phyloP scores from a whole-genome alignment of 139 green algal genomes.

The Chlorella sp. region DNA sequence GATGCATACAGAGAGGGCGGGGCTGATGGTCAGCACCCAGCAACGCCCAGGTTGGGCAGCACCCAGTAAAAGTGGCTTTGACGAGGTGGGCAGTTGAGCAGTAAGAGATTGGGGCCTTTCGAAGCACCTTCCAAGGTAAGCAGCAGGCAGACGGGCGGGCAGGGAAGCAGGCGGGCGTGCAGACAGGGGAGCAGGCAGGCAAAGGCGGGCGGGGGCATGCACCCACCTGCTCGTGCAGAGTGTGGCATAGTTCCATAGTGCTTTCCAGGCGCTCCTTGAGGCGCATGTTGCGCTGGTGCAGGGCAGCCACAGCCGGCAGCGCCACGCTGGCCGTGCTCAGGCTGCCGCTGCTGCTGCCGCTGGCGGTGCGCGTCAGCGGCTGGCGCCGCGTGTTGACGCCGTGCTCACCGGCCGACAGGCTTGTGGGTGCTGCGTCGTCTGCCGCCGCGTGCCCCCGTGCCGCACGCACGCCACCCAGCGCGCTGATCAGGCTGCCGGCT shows the following conservation, averaged over 20 bases:
- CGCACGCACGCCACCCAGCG: neutral
- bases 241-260: constrained; percentile 3
- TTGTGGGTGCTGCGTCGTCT: neutral
- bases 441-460: neutral
- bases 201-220: neutral
- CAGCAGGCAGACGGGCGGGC: neutral
- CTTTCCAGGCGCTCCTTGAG: neutral
- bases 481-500: neutral
- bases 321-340: neutral
- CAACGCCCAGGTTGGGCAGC: no score
- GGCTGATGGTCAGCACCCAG: no score
- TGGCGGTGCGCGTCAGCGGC: no score
- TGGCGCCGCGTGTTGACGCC: no score
- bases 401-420: no score
- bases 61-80: neutral
- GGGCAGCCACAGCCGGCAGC: neutral
- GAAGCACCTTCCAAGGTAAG: neutral
- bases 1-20: no score
- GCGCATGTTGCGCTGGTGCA: neutral
- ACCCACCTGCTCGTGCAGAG: constrained; percentile 19
- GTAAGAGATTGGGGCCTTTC: no score
- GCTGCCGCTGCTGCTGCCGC: neutral
- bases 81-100: neutral
- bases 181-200: neutral
- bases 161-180: neutral